phyloP scores from a whole-genome alignment of 805 yeast species.

The Brettanomyces custersianus region DNA sequence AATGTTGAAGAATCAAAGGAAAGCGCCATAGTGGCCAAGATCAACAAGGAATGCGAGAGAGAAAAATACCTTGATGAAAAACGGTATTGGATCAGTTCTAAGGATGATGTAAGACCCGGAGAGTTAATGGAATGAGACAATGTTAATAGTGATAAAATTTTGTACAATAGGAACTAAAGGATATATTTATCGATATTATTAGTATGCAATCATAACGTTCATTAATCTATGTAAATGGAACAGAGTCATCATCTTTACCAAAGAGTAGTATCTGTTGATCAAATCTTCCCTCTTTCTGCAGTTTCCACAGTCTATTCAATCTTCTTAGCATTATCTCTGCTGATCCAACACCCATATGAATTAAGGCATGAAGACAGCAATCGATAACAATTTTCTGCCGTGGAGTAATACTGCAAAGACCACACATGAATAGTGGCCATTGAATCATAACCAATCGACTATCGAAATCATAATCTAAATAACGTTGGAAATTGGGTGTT shows the following conservation, averaged over 20 bases:
- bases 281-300: slow-evolving; percentile 18
- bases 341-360: slow-evolving; percentile 27
- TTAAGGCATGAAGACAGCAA: slow-evolving; percentile 26
- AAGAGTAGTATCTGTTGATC: slow-evolving; percentile 18
- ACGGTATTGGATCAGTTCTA: slow-evolving; percentile 29
- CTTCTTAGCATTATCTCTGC: slow-evolving; percentile 26
- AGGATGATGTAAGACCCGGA: slow-evolving; percentile 29
- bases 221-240: slow-evolving; percentile 24
- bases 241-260: slow-evolving; percentile 26
- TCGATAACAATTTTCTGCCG: slow-evolving; percentile 25
- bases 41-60: slow-evolving; percentile 27
- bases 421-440: slow-evolving; percentile 29
- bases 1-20: slow-evolving; percentile 37
- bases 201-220: neutral
- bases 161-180: neutral
- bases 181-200: neutral
- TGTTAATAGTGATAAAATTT: neutral
- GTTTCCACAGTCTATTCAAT: slow-evolving; percentile 23
- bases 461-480: slow-evolving; percentile 25
- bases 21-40: slow-evolving; percentile 25
- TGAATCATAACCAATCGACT: slow-evolving; percentile 28
- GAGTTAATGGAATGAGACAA: slow-evolving; percentile 21
- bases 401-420: slow-evolving; percentile 23
- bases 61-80: slow-evolving; percentile 27
- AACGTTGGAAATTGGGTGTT: slow-evolving; percentile 15